These are phyloP conservation scores for Plasmodiophora brassicae DNA, from an alignment of 208 protist genomes.

Conservation along the genomic window DNA sequence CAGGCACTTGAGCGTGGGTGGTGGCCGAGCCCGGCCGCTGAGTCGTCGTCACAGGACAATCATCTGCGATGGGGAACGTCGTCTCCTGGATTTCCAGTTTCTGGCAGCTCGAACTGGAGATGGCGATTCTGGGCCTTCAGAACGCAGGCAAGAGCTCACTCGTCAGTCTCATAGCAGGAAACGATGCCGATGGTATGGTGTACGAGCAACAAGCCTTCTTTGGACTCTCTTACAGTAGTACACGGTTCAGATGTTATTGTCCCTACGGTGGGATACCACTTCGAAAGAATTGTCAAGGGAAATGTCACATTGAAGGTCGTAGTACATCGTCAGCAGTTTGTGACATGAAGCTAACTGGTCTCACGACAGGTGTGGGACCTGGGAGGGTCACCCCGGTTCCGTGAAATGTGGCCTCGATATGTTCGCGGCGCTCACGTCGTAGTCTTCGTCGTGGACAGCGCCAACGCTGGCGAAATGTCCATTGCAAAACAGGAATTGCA, in stretches of 20 bases:
- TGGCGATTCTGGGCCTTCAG: background rate
- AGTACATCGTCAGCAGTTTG: background rate
- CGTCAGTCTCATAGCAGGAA: background rate
- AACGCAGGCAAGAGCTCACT: slow-evolving; percentile 14
- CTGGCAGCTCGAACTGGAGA: background rate
- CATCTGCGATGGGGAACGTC: slow-evolving; percentile 7
- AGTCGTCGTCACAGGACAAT: too few species aligned
- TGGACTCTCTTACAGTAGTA: too few species aligned
- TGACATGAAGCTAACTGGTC: background rate
- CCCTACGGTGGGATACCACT: background rate
- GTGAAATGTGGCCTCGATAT: slow-evolving; percentile 22
- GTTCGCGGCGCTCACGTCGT: background rate
- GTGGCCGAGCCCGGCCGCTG: too few species aligned
- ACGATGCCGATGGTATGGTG: too few species aligned
- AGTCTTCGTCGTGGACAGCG: slow-evolving; percentile 1
- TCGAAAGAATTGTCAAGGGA: background rate
- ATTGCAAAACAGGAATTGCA: background rate
- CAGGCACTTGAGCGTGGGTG: too few species aligned
- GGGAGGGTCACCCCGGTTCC: background rate
- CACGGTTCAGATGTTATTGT: background rate
- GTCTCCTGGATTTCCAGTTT: background rate
- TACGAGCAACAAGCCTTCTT: too few species aligned
- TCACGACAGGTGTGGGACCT: background rate
- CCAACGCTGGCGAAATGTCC: background rate
- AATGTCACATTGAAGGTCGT: slow-evolving; percentile 2